Conservation (phyloP, 2,329 filamentous ascomycete species). For the Monosporascus sp. region DNA sequence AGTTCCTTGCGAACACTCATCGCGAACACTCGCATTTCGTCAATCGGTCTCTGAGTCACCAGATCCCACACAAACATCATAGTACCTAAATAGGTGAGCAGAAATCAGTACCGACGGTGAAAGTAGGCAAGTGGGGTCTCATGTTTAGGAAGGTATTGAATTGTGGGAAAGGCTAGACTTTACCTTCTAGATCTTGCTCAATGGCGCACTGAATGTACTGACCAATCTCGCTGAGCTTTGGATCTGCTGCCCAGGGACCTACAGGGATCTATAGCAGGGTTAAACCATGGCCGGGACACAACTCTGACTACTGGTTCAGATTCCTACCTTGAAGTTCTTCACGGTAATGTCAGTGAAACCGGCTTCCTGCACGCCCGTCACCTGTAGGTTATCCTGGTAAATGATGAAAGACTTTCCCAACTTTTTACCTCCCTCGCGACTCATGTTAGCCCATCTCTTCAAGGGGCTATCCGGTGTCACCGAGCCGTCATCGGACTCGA, state of each 20-base stretch:
- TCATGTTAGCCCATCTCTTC: neutral
- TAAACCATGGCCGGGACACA: neutral
- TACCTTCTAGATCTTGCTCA: neutral
- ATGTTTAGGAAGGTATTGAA: neutral
- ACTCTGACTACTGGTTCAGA: neutral
- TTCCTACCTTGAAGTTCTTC: neutral
- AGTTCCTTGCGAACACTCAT: neutral
- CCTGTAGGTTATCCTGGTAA: neutral
- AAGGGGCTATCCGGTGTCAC: slow-evolving; percentile 4
- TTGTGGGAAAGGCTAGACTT: neutral
- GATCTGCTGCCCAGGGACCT: neutral
- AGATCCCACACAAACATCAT: neutral
- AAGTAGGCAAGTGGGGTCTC: too few species aligned
- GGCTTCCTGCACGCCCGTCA: neutral
- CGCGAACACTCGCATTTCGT: neutral
- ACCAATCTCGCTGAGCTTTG: neutral
- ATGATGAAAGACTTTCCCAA: neutral
- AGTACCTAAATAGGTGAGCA: neutral
- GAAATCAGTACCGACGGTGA: neutral
- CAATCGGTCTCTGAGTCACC: neutral
- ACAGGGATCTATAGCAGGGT: neutral
- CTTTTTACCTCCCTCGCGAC: neutral
- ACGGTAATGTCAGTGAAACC: neutral
- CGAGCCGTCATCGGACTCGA: slow-evolving; percentile 18
- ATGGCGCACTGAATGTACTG: neutral